A percentile compares a stretch with the other conserved stretches of the same genome.
Evolutionary conservation across 2,329 filamentous ascomycete species (phyloP).

Genomic region (Sarocladium oryzae): DNA sequence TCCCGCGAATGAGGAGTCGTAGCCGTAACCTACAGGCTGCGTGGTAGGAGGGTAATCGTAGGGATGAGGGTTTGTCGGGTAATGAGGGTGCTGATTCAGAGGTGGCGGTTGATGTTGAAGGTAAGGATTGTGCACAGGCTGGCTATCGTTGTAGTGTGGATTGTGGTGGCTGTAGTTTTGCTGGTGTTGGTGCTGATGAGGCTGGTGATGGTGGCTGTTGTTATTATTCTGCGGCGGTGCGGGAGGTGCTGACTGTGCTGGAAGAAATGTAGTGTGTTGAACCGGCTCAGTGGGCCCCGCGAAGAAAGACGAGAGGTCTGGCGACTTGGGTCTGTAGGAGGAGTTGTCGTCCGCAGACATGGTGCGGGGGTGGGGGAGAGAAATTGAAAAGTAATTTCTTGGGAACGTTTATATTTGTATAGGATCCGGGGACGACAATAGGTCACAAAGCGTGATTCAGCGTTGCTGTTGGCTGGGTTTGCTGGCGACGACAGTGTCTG

Average conservation of each 20-base stretch:
- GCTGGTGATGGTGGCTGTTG: slow-evolving; percentile 22
- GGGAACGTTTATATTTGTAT: neutral
- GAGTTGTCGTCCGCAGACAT: slow-evolving; percentile 43
- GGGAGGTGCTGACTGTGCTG: slow-evolving; percentile 16
- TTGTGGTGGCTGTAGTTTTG: slow-evolving; percentile 10
- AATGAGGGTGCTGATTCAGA: slow-evolving; percentile 13
- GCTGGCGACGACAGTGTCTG: too few relatives aligned
- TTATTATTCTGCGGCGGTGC: slow-evolving; percentile 16
- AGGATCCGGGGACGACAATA: neutral
- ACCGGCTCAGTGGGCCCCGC: slow-evolving; percentile 23
- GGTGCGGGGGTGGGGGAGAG: slow-evolving; percentile 14
- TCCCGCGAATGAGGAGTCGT: neutral
- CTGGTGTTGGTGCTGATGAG: slow-evolving; percentile 19
- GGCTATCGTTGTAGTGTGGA: neutral
- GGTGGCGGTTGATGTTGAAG: slow-evolving; percentile 18
- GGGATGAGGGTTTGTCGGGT: slow-evolving; percentile 1
- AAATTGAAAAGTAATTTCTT: neutral
- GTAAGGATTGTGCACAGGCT: neutral
- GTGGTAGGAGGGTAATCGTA: slow-evolving; percentile 4
- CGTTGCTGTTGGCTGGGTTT: neutral
- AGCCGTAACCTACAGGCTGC: slow-evolving; percentile 3
- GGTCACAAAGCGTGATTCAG: neutral
- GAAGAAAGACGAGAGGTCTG: slow-evolving; percentile 52
- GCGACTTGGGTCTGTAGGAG: slow-evolving; percentile 51
- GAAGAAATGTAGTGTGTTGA: slow-evolving; percentile 13